phyloP scores from a whole-genome alignment of 2,329 filamentous ascomycete genomes.

The Claviceps sp. region DNA sequence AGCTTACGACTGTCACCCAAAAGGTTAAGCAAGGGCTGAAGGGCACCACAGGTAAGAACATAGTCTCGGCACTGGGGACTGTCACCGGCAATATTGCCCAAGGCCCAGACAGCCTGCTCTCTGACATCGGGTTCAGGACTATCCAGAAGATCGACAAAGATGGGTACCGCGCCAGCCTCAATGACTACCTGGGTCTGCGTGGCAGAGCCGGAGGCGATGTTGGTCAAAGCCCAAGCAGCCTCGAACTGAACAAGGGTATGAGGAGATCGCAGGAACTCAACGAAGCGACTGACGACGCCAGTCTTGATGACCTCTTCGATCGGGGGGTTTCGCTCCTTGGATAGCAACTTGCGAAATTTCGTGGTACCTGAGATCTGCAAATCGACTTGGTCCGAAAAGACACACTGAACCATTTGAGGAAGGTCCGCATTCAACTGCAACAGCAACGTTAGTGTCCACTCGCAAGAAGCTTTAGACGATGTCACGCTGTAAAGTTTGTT shows the following conservation, averaged over 20 bases:
- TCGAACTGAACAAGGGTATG: conserved; percentile 98
- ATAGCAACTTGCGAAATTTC: conserved; percentile 94
- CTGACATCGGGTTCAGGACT: conserved; percentile 96
- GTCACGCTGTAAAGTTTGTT: too few relatives aligned
- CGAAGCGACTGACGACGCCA: conserved; percentile 91
- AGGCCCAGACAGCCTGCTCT: conserved; percentile 95
- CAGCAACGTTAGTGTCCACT: conserved; percentile 9
- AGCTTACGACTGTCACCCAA: conserved; percentile 96
- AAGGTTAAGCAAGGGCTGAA: conserved; percentile 78
- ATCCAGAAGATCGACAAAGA: conserved; percentile 90
- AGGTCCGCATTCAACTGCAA: conserved; percentile 88
- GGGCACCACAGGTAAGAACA: conserved; percentile 78
- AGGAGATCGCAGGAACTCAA: conserved; percentile 94
- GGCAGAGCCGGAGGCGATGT: conserved; percentile 95
- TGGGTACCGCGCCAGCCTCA: conserved; percentile 92
- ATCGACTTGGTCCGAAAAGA: conserved; percentile 98
- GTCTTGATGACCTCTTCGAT: conserved; percentile 99
- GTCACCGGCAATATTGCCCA: conserved; percentile 97
- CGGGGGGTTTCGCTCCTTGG: conserved; percentile 96
- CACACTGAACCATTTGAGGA: conserved; percentile 92
- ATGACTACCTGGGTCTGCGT: conserved; percentile 98
- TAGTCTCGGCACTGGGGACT: conserved; percentile 97
- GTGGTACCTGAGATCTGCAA: conserved; percentile 94
- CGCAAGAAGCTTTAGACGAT: too few relatives aligned
- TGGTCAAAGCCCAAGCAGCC: conserved; percentile 96